These are phyloP conservation scores for Peronospora destructor DNA, from an alignment of 352 stramenopile genomes.

Conservation along the genomic window DNA sequence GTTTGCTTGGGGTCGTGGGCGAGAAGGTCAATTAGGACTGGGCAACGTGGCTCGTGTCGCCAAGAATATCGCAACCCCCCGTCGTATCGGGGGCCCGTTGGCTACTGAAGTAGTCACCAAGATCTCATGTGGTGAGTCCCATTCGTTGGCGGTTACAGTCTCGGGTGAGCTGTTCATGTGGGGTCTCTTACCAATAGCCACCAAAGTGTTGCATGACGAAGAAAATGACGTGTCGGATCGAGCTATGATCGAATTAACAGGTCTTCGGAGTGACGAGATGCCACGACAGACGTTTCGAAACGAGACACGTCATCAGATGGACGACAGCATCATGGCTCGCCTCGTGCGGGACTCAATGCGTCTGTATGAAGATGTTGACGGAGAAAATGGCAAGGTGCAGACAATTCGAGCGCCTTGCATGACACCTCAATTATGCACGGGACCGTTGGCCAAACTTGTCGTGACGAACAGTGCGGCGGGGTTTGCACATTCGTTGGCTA, in stretches of 20 bases:
- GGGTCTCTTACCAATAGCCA: slow-evolving; percentile 56
- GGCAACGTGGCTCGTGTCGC: slow-evolving; percentile 31
- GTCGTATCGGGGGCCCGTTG: slow-evolving; percentile 40
- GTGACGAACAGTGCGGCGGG: slow-evolving; percentile 52
- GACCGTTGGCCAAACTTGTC: slow-evolving; percentile 31
- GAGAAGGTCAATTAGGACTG: slow-evolving; percentile 64
- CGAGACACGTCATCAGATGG: slow-evolving; percentile 26
- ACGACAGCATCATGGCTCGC: slow-evolving; percentile 50
- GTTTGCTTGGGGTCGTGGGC: slow-evolving; percentile 67
- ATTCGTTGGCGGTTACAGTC: slow-evolving; percentile 55
- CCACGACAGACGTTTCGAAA: slow-evolving; percentile 17
- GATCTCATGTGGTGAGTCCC: slow-evolving; percentile 67
- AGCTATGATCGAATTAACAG: slow-evolving; percentile 48
- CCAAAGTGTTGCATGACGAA: slow-evolving; percentile 37
- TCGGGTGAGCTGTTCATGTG: slow-evolving; percentile 70
- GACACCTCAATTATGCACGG: slow-evolving; percentile 28
- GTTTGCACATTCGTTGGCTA: slow-evolving; percentile 70
- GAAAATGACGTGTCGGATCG: slow-evolving; percentile 44
- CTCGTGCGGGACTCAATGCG: slow-evolving; percentile 61
- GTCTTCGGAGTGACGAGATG: slow-evolving; percentile 33
- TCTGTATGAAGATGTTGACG: slow-evolving; percentile 47
- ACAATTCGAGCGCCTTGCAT: slow-evolving; percentile 52
- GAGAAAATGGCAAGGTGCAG: slow-evolving; percentile 34
- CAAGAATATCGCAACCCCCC: slow-evolving; percentile 22
- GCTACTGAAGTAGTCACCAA: slow-evolving; percentile 58